Evolutionary conservation across 495 filamentous ascomycete genomes (phyloP), one percentile per base, ranked within the genome.

Genomic region (Viridothelium virens): DNA sequence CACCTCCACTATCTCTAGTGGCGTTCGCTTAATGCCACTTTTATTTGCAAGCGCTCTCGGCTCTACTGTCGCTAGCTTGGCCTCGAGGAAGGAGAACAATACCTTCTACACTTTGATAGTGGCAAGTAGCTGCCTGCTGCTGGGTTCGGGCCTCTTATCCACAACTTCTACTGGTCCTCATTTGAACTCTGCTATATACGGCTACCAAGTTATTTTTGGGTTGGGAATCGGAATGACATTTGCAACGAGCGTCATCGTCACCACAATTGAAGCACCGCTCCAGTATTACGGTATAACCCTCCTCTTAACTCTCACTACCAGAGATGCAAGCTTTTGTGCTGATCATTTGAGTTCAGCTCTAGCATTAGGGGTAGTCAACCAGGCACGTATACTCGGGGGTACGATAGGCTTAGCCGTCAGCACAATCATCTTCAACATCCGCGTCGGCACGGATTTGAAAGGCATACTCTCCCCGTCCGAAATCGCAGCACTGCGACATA

Each of bases 21-120:
- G 66, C 18, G 61, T 67, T 25, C 59, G 63, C n/a, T 47, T 67
- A 6, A 38, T 67, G 39, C 66, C 66, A 10, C 41, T 67, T 61
- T 41, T 67, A 4, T 61, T 56, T 47, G 38, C 66, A 25, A 63
- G 56, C 41, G 66, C 66, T 25, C 33, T 67, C 38, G 66, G 66
- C 38, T 67, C 66, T 18, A 50, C 53, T 36, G n/a, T 64, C n/a
- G 61, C 39, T 48, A 62, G 66, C 12, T 38, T 39, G 46, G 61
- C 61, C 61, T 63, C 59, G 47, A 39, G 39, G 3, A 38, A 50
- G 25, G 9, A 59, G 37, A 67, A 67, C 41, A 38, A 36, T 16
- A 67, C 66, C 38, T 53, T 38, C 10, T 38, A 39, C 46, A 62
- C 56, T 37, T 33, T 67, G n/a, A 62, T 67, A 6, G 18, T 44